Base-by-base conservation (phyloP, 192 early-diverging fungal genomes). In the Podila epicladia region DNA sequence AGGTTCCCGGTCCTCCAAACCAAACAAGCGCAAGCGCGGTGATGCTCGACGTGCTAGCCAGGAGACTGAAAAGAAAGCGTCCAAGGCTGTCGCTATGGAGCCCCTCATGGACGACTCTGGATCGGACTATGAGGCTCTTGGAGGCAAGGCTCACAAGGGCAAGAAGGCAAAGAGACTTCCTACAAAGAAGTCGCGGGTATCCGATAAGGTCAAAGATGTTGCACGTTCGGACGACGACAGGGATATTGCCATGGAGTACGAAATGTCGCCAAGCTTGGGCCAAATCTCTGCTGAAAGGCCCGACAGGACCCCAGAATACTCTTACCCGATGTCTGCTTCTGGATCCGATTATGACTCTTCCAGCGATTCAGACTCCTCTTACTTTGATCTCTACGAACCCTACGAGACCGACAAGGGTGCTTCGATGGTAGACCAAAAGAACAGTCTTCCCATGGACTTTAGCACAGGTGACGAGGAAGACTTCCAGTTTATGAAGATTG, bases 381-480 rank as follows among this genome's bases (percentile, higher is more conserved):
- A 80, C 62, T 79, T 72, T 74, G 82, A 82, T 55, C 71, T 74
- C n/a, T 74, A 84, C 22, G 82, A 74, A 50, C 74, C 71, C 2
- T 71, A 59, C 28, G 75, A 78, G 45, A 71, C 71, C 24, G 77
- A 55, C 19, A 77, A 84, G 67, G 24, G 62, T 32, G 55, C 41
- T 5, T 32, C 62, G 24, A 64, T 59, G 8, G 37, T 60, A 29
- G 64, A 51, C 35, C 63, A 74, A 13, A 63, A 74, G 50, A 73
- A 77, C 33, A 38, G 45, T 3, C 37, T 77, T 7, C 69, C 74
- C 0, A 49, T 77, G 22, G 71, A 68, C 19, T 71, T 73, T 15
- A 73, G 32, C 20, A 61, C 62, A 11, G 84, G 72, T 2, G 84
- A 73, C 19, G 84, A 82, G 24, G 88, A 89, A 51, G 88, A 89